phyloP scores from a whole-genome alignment of 345 rosid species.

The Angophora floribunda region DNA sequence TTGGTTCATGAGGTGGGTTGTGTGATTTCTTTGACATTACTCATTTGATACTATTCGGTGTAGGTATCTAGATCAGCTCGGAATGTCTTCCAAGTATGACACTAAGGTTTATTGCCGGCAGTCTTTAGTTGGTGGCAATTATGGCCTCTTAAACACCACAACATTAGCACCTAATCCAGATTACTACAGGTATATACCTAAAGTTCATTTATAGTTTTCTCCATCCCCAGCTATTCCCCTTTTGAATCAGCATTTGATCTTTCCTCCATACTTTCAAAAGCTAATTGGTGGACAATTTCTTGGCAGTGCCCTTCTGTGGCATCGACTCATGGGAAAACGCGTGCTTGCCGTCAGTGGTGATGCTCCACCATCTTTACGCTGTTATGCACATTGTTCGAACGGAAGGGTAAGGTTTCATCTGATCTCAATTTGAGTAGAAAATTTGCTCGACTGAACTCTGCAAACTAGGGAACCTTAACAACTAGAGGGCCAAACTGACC shows the following conservation, averaged over 20 bases:
- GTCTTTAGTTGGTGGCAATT: slow-evolving; percentile 86
- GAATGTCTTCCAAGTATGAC: slow-evolving; percentile 82
- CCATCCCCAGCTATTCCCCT: neutral
- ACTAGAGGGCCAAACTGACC: neutral
- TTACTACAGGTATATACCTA: slow-evolving; percentile 65
- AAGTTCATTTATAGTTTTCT: neutral
- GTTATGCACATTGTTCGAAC: slow-evolving; percentile 88
- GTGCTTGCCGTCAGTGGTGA: slow-evolving; percentile 43
- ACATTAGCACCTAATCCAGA: slow-evolving; percentile 80
- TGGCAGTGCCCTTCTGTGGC: slow-evolving; percentile 90
- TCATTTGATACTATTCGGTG: neutral
- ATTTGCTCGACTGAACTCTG: neutral
- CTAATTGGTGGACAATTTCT: neutral
- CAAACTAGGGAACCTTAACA: neutral
- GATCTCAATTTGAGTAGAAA: neutral
- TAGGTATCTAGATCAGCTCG: slow-evolving; percentile 99
- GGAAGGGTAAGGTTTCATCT: slow-evolving; percentile 56
- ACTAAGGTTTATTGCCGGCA: slow-evolving; percentile 99
- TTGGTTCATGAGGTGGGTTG: neutral
- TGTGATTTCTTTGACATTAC: neutral
- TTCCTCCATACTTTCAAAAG: neutral
- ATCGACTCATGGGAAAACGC: slow-evolving; percentile 86
- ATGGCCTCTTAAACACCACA: slow-evolving; percentile 66
- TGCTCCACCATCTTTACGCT: slow-evolving; percentile 54
- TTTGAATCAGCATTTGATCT: neutral